Base-by-base conservation (phyloP, 2,329 filamentous ascomycete genomes). In the Fusarium staphyleae region DNA sequence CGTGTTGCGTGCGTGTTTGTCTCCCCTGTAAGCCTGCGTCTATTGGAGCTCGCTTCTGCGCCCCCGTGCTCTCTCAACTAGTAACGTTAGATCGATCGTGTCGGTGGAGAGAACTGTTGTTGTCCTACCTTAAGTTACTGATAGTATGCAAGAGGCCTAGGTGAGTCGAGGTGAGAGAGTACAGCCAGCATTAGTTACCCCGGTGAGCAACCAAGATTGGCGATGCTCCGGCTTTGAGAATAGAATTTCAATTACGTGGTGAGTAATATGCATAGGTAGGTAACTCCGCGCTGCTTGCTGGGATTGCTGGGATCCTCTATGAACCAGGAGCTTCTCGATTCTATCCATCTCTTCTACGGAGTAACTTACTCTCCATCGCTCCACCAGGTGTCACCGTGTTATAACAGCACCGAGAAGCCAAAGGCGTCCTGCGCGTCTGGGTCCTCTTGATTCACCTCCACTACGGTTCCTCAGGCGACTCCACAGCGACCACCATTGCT, bases 401-500 rank as follows among this genome's bases (percentile, higher is more conserved):
- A 22, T 15, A 36, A 19, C 22, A 36, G 15, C 42, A 36, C 15
- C 43, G 12, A 36, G 43, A 46, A 29, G 42, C 42, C 32, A 41
- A 51, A 55, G 51, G 16, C 53, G 40, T 43, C 44, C 48, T 54
- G 57, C 36, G 47, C 57, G 45, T 60, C 44, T 49, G 50, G 49
- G 43, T 57, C 50, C 50, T 48, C 48, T 48, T 60, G 37, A 52
- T 36, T 43, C 34, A 39, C 57, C 55, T 60, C 60, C 50, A 52
- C 54, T 48, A 30, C 42, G 53, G 43, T 43, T 57, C 46, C 34
- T 48, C 44, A 34, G 33, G 16, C 33, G 51, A 55, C 63, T 55
- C 63, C 63, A 66, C 63, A 58, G 39, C 46, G 37, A 52, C 52
- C 57, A 43, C 48, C 55, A 55, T 62, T 57, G 55, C 51, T 58